Percentiles rank a stretch among this genome's conserved stretches.
Evolutionary conservation across 768 basidiomycete species (phyloP).

Genomic region (Amanita polypyramis): DNA sequence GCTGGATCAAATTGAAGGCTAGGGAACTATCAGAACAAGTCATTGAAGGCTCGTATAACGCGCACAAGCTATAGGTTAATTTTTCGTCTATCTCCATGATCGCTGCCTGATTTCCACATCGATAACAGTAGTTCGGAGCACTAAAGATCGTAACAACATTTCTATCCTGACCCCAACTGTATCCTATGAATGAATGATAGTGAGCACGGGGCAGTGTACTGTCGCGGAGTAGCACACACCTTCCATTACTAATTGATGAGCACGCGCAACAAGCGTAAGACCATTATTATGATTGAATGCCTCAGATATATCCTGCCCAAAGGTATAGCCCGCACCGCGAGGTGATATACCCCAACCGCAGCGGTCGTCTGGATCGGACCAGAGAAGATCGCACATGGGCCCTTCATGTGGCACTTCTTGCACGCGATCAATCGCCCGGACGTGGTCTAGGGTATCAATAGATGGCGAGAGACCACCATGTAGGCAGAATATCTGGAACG

Average conservation of each 20-base stretch:
- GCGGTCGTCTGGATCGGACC: conserved; percentile 99
- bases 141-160: conserved; percentile 99
- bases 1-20: conserved; percentile 99
- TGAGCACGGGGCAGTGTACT: not conserved
- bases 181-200: conserved; percentile 33
- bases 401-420: conserved; percentile 99
- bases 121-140: conserved; percentile 98
- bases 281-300: conserved; percentile 99
- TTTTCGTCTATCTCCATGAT: conserved; percentile 99
- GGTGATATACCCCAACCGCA: conserved; percentile 99
- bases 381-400: conserved; percentile 98
- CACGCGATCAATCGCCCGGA: conserved; percentile 95
- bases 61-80: conserved; percentile 86
- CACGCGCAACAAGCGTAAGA: conserved; percentile 87
- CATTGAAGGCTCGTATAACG: conserved; percentile 12
- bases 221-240: conserved; percentile 37
- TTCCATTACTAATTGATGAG: conserved; percentile 96
- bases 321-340: conserved; percentile 97
- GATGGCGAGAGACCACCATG: conserved; percentile 97
- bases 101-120: conserved; percentile 98
- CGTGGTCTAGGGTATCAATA: conserved; percentile 99
- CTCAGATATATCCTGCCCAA: conserved; percentile 98
- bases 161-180: conserved; percentile 98
- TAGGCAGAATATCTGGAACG: conserved; percentile 87
- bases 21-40: conserved; percentile 1